These are phyloP conservation scores for Nicotiana undulata DNA, from an alignment of 257 asterid genomes.

Conservation along the genomic window DNA sequence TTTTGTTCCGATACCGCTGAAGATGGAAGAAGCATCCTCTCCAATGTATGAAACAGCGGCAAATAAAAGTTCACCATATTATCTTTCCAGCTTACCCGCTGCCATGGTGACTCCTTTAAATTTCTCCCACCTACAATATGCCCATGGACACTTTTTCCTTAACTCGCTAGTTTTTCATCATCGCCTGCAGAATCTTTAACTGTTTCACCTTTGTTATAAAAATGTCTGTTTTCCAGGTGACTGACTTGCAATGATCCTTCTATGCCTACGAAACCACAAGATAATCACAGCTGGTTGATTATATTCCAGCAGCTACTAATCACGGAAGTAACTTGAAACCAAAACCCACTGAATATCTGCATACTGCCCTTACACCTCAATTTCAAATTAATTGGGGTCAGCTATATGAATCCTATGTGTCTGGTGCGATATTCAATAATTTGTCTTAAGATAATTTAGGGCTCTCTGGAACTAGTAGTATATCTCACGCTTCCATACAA, in stretches of 20 bases:
- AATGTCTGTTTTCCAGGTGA: neutral
- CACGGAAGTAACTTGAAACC: too few species aligned
- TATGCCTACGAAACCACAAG: neutral
- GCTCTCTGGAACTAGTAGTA: neutral
- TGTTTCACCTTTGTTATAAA: too few species aligned
- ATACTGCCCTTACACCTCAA: neutral
- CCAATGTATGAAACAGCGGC: conserved; percentile 22
- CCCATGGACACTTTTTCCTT: neutral
- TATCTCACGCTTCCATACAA: neutral
- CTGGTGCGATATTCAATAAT: neutral
- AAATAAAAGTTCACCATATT: conserved; percentile 9
- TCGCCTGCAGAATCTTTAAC: too few species aligned
- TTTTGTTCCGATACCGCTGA: conserved; percentile 1
- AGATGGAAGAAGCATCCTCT: conserved; percentile 12
- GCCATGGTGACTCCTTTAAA: conserved; percentile 20
- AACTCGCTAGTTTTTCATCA: too few species aligned
- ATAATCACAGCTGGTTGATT: neutral
- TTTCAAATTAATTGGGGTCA: neutral
- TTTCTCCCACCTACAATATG: conserved; percentile 15
- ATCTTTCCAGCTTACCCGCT: neutral
- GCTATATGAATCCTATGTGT: neutral
- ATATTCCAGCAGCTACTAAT: neutral
- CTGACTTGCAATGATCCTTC: neutral
- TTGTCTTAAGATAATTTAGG: neutral
- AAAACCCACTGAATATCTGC: neutral